phyloP scores from a whole-genome alignment of 2,329 filamentous ascomycete genomes.

The Tolypocladium paradoxum region DNA sequence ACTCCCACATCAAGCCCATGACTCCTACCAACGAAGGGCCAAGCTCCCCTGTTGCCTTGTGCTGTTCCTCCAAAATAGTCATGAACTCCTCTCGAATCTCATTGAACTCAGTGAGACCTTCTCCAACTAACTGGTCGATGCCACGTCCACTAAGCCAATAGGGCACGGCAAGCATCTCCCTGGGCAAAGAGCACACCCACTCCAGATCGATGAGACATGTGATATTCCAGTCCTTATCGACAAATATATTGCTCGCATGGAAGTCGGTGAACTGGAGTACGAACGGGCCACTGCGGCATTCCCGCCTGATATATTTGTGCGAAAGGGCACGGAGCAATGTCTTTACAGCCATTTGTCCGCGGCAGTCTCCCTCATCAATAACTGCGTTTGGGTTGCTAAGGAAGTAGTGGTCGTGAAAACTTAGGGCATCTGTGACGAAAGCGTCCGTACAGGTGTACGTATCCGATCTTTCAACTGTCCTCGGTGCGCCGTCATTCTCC shows the following conservation, averaged over 20 bases:
- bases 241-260: conserved; percentile 22
- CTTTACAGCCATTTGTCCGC: conserved; percentile 15
- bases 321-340: conserved; percentile 12
- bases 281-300: conserved; percentile 14
- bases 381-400: conserved; percentile 14
- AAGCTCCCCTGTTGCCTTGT: too few relatives aligned
- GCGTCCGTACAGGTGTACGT: conserved; percentile 19
- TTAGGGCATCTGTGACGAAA: conserved; percentile 13
- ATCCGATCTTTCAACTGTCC: conserved; percentile 15
- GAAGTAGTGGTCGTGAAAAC: conserved; percentile 13
- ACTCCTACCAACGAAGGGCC: too few relatives aligned
- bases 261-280: conserved; percentile 19
- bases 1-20: too few relatives aligned
- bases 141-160: conserved; percentile 9
- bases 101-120: too few relatives aligned
- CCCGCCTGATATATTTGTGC: conserved; percentile 12
- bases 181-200: conserved; percentile 18
- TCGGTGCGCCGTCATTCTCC: conserved; percentile 21
- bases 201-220: conserved; percentile 21
- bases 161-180: conserved; percentile 8
- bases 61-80: too few relatives aligned
- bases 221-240: conserved; percentile 23
- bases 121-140: conserved; percentile 8
- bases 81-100: too few relatives aligned
- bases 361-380: conserved; percentile 14